Evolutionary conservation across 306 rosid species (phyloP), one percentile per base, ranked within the genome.

Genomic region (Fagus crenata): DNA sequence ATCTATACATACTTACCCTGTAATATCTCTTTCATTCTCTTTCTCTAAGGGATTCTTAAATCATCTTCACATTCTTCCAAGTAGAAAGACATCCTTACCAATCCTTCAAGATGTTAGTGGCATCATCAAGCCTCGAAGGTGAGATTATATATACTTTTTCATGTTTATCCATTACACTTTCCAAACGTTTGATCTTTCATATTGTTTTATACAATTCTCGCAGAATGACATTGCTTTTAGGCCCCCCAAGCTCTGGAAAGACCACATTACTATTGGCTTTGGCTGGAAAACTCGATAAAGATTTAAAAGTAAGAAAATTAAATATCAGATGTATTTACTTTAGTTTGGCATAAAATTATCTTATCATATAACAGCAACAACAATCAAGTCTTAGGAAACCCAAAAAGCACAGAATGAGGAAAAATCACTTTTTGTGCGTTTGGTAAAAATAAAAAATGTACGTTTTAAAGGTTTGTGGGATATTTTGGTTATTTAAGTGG

Each of bases 231-330:
- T 73, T 93, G 46, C 97, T 93, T 78, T 65, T 91, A 43, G 98
- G 98, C 61, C 96, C 98, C 77, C 98, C 96, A 46, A 82, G 92
- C 49, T 87, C 97, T 33, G 97, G 98, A 36, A 93, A 91, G 87
- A 91, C 97, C 42, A 89, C 98, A 35, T 58, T 93, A 36, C 81
- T 93, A 67, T 60, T 89, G 67, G 93, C 93, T 63, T 77, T 93
- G 69, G 86, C 97, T 4, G 98, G 98, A 77, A 91, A 89, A 61
- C 91, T 89, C 43, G 90, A 78, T 70, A 74, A 82, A 17, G 83
- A 54, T 84, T 84, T 93, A 2, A 87, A 78, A 85, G 98, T 91
- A 54, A 67, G 75, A 61, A 67, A 65, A 39, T 4, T 7, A 39
- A 36, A 37, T 37, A 8, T 65, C 32, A 65, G 6, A 39, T 37